Conservation (phyloP, 163 green algal species). For the Scenedesmus sp. region DNA sequence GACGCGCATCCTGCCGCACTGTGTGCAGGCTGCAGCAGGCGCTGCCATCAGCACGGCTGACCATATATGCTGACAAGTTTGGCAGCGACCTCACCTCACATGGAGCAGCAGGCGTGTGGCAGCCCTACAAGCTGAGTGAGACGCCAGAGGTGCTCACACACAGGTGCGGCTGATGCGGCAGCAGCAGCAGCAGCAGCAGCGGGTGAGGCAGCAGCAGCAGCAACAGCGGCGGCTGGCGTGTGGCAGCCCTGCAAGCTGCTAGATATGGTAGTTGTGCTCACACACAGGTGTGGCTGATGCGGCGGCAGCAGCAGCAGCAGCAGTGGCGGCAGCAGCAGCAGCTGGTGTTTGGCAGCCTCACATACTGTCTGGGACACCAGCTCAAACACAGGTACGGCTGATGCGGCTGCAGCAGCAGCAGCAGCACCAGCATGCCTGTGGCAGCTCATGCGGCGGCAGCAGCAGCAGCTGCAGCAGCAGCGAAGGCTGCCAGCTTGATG, state of each 20-base stretch:
- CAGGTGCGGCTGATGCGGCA: neutral
- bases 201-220: neutral
- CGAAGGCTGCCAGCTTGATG: neutral
- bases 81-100: slow-evolving; percentile 24
- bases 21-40: neutral
- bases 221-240: neutral
- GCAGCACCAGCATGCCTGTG: neutral
- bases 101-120: slow-evolving; percentile 43
- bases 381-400: neutral
- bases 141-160: slow-evolving; percentile 40
- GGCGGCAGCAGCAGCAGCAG: neutral
- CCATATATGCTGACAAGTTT: slow-evolving; percentile 43
- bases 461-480: neutral
- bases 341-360: too few species aligned
- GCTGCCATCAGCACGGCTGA: neutral
- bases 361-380: too few species aligned
- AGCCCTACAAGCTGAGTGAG: slow-evolving; percentile 53
- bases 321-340: neutral
- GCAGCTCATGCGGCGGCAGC: neutral
- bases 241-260: neutral
- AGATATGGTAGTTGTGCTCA: neutral
- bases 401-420: neutral
- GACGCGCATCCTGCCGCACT: neutral
- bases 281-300: neutral
- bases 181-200: neutral